Evolutionary conservation across 768 basidiomycete species (phyloP).

Genomic region (Tylopilus felleus): DNA sequence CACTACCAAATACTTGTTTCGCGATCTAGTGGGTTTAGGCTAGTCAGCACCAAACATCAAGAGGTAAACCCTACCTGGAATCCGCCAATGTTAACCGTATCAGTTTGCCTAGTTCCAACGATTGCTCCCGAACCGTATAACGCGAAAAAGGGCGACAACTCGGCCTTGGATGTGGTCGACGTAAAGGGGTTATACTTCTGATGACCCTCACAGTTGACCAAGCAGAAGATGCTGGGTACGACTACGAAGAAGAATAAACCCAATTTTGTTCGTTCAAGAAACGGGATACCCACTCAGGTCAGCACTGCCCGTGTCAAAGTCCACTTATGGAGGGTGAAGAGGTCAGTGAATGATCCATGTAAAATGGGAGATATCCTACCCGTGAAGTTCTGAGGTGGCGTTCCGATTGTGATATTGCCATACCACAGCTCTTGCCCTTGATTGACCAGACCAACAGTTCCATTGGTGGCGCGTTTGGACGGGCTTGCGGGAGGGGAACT

Average conservation of each 20-base stretch:
- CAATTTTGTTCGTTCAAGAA: not conserved
- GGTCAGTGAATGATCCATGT: not conserved
- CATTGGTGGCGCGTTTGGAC: conserved; percentile 14
- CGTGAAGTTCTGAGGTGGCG: conserved; percentile 38
- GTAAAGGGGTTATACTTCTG: conserved; percentile 20
- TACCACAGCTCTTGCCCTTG: conserved; percentile 36
- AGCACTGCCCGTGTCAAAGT: conserved; percentile 50
- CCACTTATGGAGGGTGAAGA: conserved; percentile 28
- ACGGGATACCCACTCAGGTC: conserved; percentile 33
- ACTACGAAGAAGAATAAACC: conserved; percentile 24
- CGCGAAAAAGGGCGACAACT: conserved; percentile 20
- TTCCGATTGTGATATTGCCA: conserved; percentile 43
- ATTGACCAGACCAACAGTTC: conserved; percentile 28
- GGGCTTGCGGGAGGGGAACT: not conserved
- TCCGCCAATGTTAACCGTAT: conserved; percentile 36
- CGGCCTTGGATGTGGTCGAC: conserved; percentile 26
- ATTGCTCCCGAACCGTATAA: conserved; percentile 39
- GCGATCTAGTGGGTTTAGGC: conserved; percentile 19
- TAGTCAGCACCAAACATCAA: not conserved
- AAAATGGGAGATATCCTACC: conserved; percentile 22
- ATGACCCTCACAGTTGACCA: conserved; percentile 25
- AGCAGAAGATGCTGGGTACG: conserved; percentile 27
- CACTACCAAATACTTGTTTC: conserved; percentile 31
- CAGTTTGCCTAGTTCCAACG: conserved; percentile 32
- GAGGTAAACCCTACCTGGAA: conserved; percentile 22